Conservation (phyloP, 2,329 filamentous ascomycete genomes). For the Fusarium sp. region DNA sequence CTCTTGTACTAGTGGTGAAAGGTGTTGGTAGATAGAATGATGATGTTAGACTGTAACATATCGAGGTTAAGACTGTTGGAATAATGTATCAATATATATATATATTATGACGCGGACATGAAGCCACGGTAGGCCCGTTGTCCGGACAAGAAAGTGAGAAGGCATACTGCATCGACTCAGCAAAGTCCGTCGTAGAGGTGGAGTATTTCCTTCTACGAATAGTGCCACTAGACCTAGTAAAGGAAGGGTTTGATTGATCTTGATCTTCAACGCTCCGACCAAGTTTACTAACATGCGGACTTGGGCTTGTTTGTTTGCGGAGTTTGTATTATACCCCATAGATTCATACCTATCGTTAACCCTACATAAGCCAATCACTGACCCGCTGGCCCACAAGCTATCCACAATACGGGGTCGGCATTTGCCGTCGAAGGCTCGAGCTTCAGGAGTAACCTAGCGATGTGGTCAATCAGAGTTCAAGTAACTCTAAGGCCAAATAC, state of each 20-base stretch:
- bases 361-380: not conserved
- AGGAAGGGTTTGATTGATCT: not conserved
- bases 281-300: not conserved
- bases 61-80: fast-evolving
- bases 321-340: not conserved
- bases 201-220: not conserved
- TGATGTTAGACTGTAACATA: not conserved
- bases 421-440: not conserved
- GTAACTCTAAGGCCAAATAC: not conserved
- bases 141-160: not conserved
- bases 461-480: not conserved
- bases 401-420: not conserved
- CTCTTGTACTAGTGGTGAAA: not conserved
- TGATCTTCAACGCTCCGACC: not conserved
- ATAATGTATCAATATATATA: not conserved
- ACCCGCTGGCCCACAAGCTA: not conserved
- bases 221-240: not conserved
- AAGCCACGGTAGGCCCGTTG: no score
- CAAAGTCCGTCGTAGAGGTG: not conserved
- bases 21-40: not conserved
- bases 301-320: not conserved
- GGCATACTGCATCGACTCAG: not conserved
- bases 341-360: not conserved
- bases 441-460: not conserved
- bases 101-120: not conserved